Conservation (phyloP, 2,329 filamentous ascomycete species). For the Trichothecium roseum region DNA sequence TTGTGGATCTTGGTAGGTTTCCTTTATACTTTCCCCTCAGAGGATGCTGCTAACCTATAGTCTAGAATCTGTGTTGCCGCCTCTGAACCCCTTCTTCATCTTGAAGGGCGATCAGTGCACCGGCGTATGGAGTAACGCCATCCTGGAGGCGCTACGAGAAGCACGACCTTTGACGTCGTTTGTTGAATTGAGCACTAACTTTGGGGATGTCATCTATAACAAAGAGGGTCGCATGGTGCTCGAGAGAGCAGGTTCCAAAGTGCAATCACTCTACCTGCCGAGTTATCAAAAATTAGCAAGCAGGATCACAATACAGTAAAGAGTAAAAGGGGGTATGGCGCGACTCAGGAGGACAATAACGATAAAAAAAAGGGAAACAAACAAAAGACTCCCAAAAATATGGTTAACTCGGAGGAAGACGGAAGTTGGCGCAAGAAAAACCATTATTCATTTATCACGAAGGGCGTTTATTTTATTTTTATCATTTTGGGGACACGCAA, state of each 20-base stretch:
- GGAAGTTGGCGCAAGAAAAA: no score
- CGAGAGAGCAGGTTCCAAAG: conserved; percentile 39
- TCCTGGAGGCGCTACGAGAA: conserved; percentile 48
- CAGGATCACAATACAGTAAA: conserved; percentile 20
- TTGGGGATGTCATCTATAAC: conserved; percentile 47
- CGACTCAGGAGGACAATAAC: conserved; percentile 79
- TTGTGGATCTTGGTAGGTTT: conserved; percentile 56
- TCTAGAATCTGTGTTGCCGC: conserved; percentile 57
- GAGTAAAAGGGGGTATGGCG: conserved; percentile 65
- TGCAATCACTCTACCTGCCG: conserved; percentile 44
- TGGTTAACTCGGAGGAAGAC: conserved; percentile 75
- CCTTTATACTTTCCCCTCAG: neutral
- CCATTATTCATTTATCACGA: neutral
- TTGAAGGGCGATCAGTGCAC: conserved; percentile 50
- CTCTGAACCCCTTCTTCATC: conserved; percentile 64
- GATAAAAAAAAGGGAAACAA: conserved; percentile 70
- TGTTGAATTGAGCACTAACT: conserved; percentile 52
- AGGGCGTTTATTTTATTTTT: neutral
- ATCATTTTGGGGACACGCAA: neutral
- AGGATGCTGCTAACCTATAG: conserved; percentile 11
- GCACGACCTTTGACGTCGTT: conserved; percentile 50
- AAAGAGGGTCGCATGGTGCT: conserved; percentile 50
- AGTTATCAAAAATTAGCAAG: conserved; percentile 43
- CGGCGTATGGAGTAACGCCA: conserved; percentile 62
- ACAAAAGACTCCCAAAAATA: conserved; percentile 78